Conservation (phyloP, 2,329 filamentous ascomycete species). For the Trichoderma sp. region DNA sequence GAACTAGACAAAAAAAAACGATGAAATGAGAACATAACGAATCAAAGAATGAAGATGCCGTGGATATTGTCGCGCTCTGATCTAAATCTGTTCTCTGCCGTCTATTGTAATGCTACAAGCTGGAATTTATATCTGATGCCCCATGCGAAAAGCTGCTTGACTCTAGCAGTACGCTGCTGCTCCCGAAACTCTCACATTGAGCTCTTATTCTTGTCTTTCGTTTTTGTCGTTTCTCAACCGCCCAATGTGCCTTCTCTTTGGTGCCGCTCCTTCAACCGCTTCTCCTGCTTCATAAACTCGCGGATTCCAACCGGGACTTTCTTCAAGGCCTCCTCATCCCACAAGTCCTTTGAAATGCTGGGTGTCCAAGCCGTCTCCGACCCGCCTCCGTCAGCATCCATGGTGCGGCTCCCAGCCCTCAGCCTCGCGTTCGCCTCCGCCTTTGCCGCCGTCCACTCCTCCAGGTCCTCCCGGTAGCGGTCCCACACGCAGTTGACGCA, state of each 20-base stretch:
- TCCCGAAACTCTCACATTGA: not conserved
- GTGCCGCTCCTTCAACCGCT: conserved; percentile 79
- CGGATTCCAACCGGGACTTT: conserved; percentile 87
- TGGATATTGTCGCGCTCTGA: not conserved
- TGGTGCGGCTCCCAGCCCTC: conserved; percentile 47
- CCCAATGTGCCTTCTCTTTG: conserved; percentile 49
- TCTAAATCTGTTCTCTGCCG: not conserved
- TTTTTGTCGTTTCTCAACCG: not conserved
- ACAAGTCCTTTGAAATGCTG: conserved; percentile 55
- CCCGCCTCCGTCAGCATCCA: conserved; percentile 81
- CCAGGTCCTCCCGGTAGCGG: conserved; percentile 84
- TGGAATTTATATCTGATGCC: conserved; percentile 1
- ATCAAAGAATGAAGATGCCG: conserved; percentile 21
- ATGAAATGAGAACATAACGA: not conserved
- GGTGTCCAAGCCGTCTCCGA: conserved; percentile 58
- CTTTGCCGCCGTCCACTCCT: conserved; percentile 75
- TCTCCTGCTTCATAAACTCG: conserved; percentile 97
- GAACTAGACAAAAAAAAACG: conserved; percentile 6
- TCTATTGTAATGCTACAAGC: not conserved
- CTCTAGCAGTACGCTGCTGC: not conserved
- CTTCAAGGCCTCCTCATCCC: conserved; percentile 71
- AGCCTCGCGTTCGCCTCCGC: conserved; percentile 63
- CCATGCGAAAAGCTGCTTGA: not conserved
- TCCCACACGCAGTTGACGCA: conserved; percentile 99
- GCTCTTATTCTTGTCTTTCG: not conserved